A percentile compares a stretch with the other conserved stretches of the same genome.
Evolutionary conservation across 345 rosid genomes (phyloP).

Genomic region (Melaleuca alternifolia): DNA sequence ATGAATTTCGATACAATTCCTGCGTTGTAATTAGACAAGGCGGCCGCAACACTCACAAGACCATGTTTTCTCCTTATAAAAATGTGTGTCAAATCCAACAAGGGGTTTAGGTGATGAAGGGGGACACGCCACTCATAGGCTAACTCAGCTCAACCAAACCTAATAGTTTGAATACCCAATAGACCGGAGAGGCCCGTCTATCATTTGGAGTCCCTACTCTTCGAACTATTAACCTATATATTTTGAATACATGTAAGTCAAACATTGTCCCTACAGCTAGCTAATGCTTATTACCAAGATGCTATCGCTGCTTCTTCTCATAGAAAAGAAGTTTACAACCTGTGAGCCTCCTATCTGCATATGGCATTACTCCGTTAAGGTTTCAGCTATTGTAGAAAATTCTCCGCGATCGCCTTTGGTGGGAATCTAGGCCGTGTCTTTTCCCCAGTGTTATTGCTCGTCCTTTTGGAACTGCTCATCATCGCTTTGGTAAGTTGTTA

Average conservation of each 20-base stretch:
- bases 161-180: background rate
- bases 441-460: background rate
- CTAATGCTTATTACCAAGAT: background rate
- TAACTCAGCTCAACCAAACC: background rate
- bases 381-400: background rate
- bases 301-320: background rate
- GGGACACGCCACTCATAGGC: background rate
- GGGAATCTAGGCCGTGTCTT: background rate
- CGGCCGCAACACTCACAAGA: background rate
- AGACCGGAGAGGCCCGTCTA: background rate
- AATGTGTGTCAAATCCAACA: no score
- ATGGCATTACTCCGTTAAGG: rapidly evolving
- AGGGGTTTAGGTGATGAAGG: no score
- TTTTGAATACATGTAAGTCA: background rate
- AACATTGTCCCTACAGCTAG: background rate
- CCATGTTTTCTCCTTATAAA: background rate
- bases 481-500: background rate
- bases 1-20: background rate
- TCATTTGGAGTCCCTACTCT: background rate
- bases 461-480: background rate
- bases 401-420: background rate
- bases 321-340: background rate
- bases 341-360: background rate
- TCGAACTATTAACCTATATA: no score
- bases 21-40: background rate